phyloP scores from a whole-genome alignment of 768 basidiomycete genomes.

The Trametes gibbosa region DNA sequence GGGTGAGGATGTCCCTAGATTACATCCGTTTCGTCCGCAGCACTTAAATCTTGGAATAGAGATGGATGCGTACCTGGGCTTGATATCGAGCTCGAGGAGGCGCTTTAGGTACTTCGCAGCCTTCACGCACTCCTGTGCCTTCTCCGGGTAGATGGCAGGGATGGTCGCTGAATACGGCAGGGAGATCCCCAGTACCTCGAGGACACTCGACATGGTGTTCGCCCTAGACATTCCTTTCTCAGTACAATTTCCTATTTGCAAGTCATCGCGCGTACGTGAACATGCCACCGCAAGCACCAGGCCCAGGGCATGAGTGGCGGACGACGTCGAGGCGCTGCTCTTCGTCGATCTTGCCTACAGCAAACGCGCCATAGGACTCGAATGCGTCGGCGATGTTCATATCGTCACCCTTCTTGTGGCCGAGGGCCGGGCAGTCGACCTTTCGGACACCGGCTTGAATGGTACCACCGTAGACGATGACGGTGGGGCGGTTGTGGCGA shows the following conservation, averaged over 20 bases:
- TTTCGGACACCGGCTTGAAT: constrained; percentile 76
- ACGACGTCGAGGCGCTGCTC: constrained; percentile 84
- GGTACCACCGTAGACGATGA: constrained; percentile 84
- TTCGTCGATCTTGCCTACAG: constrained; percentile 73
- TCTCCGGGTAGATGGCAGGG: constrained; percentile 74
- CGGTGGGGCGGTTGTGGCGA: constrained; percentile 84
- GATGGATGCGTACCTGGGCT: constrained; percentile 55
- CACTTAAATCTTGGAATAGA: not conserved
- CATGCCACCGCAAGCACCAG: constrained; percentile 88
- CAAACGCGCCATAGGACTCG: constrained; percentile 80
- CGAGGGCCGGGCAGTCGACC: constrained; percentile 79
- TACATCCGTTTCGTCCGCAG: too few relatives aligned
- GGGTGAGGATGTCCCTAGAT: constrained; percentile 60
- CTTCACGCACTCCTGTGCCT: constrained; percentile 76
- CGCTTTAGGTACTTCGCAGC: constrained; percentile 76
- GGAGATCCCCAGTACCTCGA: constrained; percentile 84
- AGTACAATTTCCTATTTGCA: not conserved
- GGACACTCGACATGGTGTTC: constrained; percentile 84
- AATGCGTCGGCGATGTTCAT: constrained; percentile 85
- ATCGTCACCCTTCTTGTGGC: constrained; percentile 71
- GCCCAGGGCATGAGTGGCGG: constrained; percentile 79
- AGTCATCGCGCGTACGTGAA: constrained; percentile 53
- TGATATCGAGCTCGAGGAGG: constrained; percentile 74
- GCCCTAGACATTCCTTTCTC: constrained; percentile 40
- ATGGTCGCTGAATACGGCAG: constrained; percentile 80